Base-by-base conservation (phyloP, 2,329 filamentous ascomycete species). In the Eutypella sp. region DNA sequence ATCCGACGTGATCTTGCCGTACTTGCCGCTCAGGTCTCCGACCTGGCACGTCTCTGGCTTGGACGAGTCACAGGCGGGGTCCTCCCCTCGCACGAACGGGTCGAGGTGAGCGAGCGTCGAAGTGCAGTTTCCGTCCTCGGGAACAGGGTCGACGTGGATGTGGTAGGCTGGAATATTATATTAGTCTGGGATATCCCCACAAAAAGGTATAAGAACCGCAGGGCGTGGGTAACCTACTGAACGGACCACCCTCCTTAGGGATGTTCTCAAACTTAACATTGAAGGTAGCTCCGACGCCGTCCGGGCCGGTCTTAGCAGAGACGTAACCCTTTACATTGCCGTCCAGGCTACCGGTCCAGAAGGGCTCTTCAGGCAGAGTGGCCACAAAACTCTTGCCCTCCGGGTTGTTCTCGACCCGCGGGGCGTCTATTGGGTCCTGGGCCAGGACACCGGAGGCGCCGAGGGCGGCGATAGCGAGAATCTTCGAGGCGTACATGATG, bases 1-100 rank as follows among this genome's bases (percentile, higher is more conserved):
- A 51, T 75, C 72, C 23, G 65, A 62, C 22, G 65, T 71, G 57
- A 87, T 76, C 49, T 73, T 73, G 50, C 85, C 85, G 57, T 85
- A 71, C 70, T 92, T 92, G 60, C 87, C 87, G 56, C 79, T 78
- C 46, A 90, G 72, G 62, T 92, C 87, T 53, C 88, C 87, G 10
- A 87, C 79, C 67, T 92, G 81, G 70, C 87, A 93, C 9, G 79
- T 82, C 50, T 77, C 66, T 7, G 83, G 83, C 6, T 68, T 60
- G 9, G 61, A 55, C 10, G 67, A 31, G 58, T 89, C 72, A 67
- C 87, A 92, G 5, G 75, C 57, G 4, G 81, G 71, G 2, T 65
- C 66, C 59, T 89, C 80, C 51, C 80, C 81, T 42, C 84, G 82
- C 41, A 73, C 61, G 63, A 75, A 87, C 16, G 87, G 87, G 59